Evolutionary conservation across 371 early-diverging fungal genomes (phyloP), one percentile per base, ranked within the genome.

Genomic region (Capillidium heterosporum): DNA sequence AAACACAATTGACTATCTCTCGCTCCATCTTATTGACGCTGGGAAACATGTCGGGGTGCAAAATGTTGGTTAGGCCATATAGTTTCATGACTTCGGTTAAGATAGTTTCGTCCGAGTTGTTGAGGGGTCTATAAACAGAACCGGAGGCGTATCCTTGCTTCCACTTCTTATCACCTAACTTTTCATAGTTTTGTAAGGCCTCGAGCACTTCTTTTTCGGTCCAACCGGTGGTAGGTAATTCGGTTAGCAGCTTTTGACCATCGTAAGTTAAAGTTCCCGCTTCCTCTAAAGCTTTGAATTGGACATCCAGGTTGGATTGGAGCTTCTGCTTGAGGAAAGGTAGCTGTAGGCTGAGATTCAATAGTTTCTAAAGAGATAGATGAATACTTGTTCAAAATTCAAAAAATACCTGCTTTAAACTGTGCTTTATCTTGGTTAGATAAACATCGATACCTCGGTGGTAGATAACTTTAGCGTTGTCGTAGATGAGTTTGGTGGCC

Each of bases 41-140:
- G 1, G 95, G 95, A 72, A 94, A 95, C 48, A 93, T 78, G 56
- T 91, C 94, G 4, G 96, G 94, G 62, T 95, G 96, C 51, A 95
- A 74, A 19, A 94, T 93, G 61, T 95, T 95, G 41, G 87, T 71
- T 40, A 84, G 63, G 19, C 80, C 77, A 65, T 87, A 94, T 65
- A 85, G 74, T n/a, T 75, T 75, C 64, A 87, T 93, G 1, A 94
- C 93, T 54, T 87, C 79, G 24, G 81, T 81, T 15, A 50, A 31
- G 32, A 50, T 31, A 23, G 21, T 50, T 32, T 50, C 51, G 31
- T 50, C 51, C 17, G 21, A 23, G 11, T 50, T 17, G 10, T 29
- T 29, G 11, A 27, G 21, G 15, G 19, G 27, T 32, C 51, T 50
- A 50, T 50, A 50, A 19, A 50, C 51, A 15, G 27, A 27, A 10